Percentiles rank a stretch among this genome's conserved stretches.
phyloP scores from a whole-genome alignment of 805 yeast species.

The Candida palmyrensis region DNA sequence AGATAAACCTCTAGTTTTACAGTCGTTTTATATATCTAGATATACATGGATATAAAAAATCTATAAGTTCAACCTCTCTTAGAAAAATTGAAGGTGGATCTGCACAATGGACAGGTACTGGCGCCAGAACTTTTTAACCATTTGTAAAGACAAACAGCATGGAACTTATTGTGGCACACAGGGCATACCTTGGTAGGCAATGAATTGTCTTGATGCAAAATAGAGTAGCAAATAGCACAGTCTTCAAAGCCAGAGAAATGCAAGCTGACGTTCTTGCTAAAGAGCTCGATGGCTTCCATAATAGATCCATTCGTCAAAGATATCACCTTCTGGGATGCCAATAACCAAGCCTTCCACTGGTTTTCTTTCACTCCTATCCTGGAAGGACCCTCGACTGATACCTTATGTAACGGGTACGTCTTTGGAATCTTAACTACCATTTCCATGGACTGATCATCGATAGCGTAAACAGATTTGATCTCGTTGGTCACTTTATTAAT shows the following conservation, averaged over 20 bases:
- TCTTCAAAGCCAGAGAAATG: slow-evolving; percentile 94
- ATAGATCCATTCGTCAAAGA: slow-evolving; percentile 71
- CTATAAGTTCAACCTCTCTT: slow-evolving; percentile 1
- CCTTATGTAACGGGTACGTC: slow-evolving; percentile 72
- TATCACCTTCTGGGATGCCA: slow-evolving; percentile 82
- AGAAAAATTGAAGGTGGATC: slow-evolving; percentile 52
- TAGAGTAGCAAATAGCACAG: slow-evolving; percentile 94
- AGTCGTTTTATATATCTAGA: neutral
- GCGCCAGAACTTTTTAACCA: slow-evolving; percentile 96
- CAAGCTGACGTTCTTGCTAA: slow-evolving; percentile 68
- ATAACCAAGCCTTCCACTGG: slow-evolving; percentile 92
- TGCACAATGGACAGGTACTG: slow-evolving; percentile 92
- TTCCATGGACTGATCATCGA: slow-evolving; percentile 86
- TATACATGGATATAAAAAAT: neutral
- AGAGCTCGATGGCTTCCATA: slow-evolving; percentile 60
- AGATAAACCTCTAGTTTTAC: neutral
- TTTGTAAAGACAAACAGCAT: slow-evolving; percentile 90
- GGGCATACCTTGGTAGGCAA: slow-evolving; percentile 85
- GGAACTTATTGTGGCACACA: slow-evolving; percentile 91
- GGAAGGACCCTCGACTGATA: slow-evolving; percentile 70
- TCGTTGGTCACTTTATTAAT: slow-evolving; percentile 60
- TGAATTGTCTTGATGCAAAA: slow-evolving; percentile 84
- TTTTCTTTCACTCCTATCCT: slow-evolving; percentile 86
- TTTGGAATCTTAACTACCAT: slow-evolving; percentile 69
- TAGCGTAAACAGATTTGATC: slow-evolving; percentile 64